phyloP scores from a whole-genome alignment of 306 rosid species.

The Lathyrus oleraceus region DNA sequence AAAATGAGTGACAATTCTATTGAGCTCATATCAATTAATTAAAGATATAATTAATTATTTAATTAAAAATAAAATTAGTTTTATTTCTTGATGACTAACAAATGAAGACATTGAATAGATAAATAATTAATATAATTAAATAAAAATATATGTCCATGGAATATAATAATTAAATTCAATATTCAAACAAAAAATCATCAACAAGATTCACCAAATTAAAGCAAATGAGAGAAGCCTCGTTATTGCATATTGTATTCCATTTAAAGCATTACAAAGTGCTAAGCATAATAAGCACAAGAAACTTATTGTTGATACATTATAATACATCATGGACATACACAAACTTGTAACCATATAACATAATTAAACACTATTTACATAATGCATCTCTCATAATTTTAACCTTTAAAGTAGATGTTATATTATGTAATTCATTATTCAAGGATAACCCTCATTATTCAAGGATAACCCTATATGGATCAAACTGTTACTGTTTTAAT shows the following conservation, averaged over 20 bases:
- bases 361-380: neutral
- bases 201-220: neutral
- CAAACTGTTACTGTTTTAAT: conserved; percentile 16
- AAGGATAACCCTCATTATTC: neutral
- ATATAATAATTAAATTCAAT: too few relatives aligned
- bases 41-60: too few relatives aligned
- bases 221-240: neutral
- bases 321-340: neutral
- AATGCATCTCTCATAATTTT: neutral
- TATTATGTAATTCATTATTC: neutral
- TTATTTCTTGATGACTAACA: too few relatives aligned
- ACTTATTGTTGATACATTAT: neutral
- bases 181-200: too few relatives aligned
- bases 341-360: neutral
- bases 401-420: neutral
- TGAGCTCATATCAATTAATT: too few relatives aligned
- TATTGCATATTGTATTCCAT: neutral
- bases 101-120: too few relatives aligned
- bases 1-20: too few relatives aligned
- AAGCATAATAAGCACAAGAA: neutral
- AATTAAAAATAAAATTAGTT: too few relatives aligned
- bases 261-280: too few relatives aligned
- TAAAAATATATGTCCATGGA: too few relatives aligned
- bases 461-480: neutral
- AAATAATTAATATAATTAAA: too few relatives aligned